Evolutionary conservation across 441 rosid genomes (phyloP), one percentile per base, ranked within the genome.

Genomic region (Heliophila coronopifolia): DNA sequence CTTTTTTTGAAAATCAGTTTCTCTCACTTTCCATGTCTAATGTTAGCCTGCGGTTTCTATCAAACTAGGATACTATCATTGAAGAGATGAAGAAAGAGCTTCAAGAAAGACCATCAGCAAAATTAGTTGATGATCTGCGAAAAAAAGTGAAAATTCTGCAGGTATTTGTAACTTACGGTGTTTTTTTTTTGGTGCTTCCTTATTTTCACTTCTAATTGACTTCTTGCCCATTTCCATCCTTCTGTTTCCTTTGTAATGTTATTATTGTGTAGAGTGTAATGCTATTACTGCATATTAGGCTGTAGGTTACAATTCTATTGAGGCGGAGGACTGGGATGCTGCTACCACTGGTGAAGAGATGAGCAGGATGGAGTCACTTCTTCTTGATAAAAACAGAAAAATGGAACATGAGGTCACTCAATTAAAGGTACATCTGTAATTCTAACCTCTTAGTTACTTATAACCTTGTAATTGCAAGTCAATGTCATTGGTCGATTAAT

Each of bases 321-420:
- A 93, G 73, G 97, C 95, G 54, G 99, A 93, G 74, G 96, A 93
- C 67, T 93, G 99, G 99, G 99, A 93, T 67, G 89, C 66, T 39
- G 99, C 99, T 56, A 82, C 99, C 37, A 69, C 73, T 30, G 93
- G 91, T 46, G 93, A 86, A 63, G 97, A 88, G 79, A 93, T 89
- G 96, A 89, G 96, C 86, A 82, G 77, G 75, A 81, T 93, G 99
- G 99, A 93, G 72, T 86, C 83, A 42, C 97, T 93, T 68, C 94
- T 93, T 67, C 99, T 93, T 41, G 99, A 93, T 70, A 93, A 93
- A 80, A 93, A 93, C 69, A 75, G 83, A 59, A 93, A 79, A 75
- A 84, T 93, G 97, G 99, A 93, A 58, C 99, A 93, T 61, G 88
- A 93, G 67, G 85, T 84, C 58, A 93, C 99, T 43, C 96, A 84